Percentiles rank a stretch among this genome's conserved stretches.
These are phyloP conservation scores for Hypoxylon sp. DNA, from an alignment of 2,329 filamentous ascomycete genomes.

Conservation along the genomic window DNA sequence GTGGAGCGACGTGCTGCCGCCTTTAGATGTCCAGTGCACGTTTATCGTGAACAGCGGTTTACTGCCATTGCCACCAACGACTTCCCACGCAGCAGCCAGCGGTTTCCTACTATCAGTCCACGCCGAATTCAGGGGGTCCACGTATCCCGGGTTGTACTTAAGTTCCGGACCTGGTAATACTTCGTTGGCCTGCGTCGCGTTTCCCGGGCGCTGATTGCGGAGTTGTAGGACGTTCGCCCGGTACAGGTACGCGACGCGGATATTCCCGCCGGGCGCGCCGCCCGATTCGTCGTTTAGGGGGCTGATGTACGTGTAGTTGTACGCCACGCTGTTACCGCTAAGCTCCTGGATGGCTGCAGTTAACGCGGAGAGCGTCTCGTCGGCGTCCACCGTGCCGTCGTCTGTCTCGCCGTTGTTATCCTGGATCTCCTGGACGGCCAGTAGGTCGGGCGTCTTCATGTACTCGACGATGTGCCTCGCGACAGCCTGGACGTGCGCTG, in stretches of 20 bases:
- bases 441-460: constrained; percentile 73
- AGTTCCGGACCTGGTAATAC: constrained; percentile 72
- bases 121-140: constrained; percentile 73
- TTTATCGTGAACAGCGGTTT: constrained; percentile 78
- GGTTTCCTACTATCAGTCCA: constrained; percentile 77
- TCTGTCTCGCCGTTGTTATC: constrained; percentile 75
- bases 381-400: constrained; percentile 70
- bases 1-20: constrained; percentile 74
- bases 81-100: constrained; percentile 75
- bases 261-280: constrained; percentile 79
- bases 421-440: constrained; percentile 81
- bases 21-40: constrained; percentile 78
- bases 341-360: constrained; percentile 65
- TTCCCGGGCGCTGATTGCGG: constrained; percentile 71
- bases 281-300: constrained; percentile 75
- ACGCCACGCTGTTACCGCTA: constrained; percentile 62
- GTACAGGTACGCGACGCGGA: constrained; percentile 79
- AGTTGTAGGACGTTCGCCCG: constrained; percentile 71
- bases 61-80: constrained; percentile 64
- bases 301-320: constrained; percentile 72
- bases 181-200: constrained; percentile 67
- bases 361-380: constrained; percentile 72
- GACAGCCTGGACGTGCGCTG: constrained; percentile 69
- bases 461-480: constrained; percentile 76
- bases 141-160: constrained; percentile 77